phyloP scores from a whole-genome alignment of 345 rosid species.

The Arabis hirsuta region DNA sequence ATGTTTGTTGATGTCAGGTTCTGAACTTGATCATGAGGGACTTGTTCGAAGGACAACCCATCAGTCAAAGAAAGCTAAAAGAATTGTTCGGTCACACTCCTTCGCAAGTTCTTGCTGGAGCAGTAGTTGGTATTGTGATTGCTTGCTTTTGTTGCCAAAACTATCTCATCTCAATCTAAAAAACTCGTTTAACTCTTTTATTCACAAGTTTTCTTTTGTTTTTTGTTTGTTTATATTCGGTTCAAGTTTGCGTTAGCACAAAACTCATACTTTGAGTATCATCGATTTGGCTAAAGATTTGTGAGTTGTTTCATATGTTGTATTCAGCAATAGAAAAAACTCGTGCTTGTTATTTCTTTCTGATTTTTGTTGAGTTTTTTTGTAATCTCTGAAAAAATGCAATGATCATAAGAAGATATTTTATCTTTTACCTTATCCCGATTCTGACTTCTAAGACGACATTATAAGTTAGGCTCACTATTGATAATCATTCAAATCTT shows the following conservation, averaged over 20 bases:
- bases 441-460: too few relatives aligned
- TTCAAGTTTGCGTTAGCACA: slow-evolving; percentile 10
- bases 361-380: background rate
- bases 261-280: slow-evolving; percentile 17
- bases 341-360: background rate
- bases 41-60: slow-evolving; percentile 90
- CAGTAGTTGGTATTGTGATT: slow-evolving; percentile 71
- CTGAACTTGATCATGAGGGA: slow-evolving; percentile 88
- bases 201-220: too few relatives aligned
- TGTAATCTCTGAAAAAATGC: slow-evolving; percentile 12
- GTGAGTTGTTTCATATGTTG: slow-evolving; percentile 33
- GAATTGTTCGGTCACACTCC: slow-evolving; percentile 95
- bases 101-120: slow-evolving; percentile 89
- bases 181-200: slow-evolving; percentile 14
- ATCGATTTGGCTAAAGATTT: slow-evolving; percentile 26
- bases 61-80: slow-evolving; percentile 90
- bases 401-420: background rate
- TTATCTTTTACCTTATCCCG: too few relatives aligned
- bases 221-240: slow-evolving; percentile 22
- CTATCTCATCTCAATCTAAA: slow-evolving; percentile 56
- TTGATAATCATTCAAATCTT: too few relatives aligned
- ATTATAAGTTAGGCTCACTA: too few relatives aligned
- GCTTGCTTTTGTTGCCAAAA: slow-evolving; percentile 78
- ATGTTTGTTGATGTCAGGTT: slow-evolving; percentile 53
- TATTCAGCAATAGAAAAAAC: slow-evolving; percentile 31